These are phyloP conservation scores for Hymenoscyphus infarciens DNA, from an alignment of 2,329 filamentous ascomycete species.

Conservation along the genomic window DNA sequence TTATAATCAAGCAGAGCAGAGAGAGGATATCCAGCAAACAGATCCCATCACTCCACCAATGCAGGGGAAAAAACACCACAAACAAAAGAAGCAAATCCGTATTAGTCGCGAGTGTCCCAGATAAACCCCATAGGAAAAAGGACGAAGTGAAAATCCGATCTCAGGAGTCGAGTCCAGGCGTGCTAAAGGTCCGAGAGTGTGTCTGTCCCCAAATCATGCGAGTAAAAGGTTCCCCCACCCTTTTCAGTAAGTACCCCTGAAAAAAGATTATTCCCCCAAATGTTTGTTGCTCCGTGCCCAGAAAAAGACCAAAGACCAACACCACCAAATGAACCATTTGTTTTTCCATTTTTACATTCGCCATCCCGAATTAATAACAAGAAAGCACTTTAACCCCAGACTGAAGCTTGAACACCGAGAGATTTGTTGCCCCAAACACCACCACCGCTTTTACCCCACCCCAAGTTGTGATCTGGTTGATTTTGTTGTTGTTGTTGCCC, in stretches of 20 bases:
- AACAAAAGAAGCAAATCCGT: conserved; percentile 2
- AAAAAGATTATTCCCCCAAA: conserved; percentile 6
- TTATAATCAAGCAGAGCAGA: conserved; percentile 11
- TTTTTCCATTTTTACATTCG: conserved; percentile 12
- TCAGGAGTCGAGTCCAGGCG: not conserved
- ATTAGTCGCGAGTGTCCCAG: conserved; percentile 1
- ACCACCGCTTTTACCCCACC: conserved; percentile 72
- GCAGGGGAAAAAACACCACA: conserved; percentile 8
- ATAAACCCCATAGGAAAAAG: not conserved
- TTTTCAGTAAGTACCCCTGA: not conserved
- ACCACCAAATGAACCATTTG: conserved; percentile 7
- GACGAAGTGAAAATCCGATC: not conserved
- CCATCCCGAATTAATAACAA: conserved; percentile 8
- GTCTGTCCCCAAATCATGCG: too few species aligned
- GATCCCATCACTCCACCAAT: conserved; percentile 16
- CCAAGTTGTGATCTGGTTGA: conserved; percentile 43
- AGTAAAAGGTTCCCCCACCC: not conserved
- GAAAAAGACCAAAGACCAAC: conserved; percentile 11
- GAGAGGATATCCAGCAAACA: conserved; percentile 17
- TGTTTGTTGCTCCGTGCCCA: conserved; percentile 8
- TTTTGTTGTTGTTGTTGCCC: conserved; percentile 33
- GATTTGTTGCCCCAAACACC: conserved; percentile 84
- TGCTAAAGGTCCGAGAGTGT: not conserved
- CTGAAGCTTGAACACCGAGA: conserved; percentile 84
- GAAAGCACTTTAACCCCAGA: conserved; percentile 69